Conservation (phyloP, 2,329 filamentous ascomycete species). For the Plenodomus tracheiphilus region DNA sequence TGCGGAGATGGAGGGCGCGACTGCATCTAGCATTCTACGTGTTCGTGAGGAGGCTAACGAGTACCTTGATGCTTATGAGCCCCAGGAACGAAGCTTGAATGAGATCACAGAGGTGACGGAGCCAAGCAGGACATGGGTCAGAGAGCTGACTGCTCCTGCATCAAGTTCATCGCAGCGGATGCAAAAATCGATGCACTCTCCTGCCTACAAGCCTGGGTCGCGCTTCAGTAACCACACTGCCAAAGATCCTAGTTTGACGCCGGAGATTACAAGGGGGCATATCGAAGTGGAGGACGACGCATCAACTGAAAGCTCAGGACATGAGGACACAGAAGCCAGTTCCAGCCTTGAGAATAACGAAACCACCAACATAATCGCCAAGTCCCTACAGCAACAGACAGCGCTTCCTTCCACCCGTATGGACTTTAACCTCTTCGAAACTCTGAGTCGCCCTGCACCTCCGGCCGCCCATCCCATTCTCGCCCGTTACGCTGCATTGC, state of each 20-base stretch:
- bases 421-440: neutral
- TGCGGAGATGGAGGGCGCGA: slow-evolving; percentile 34
- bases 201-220: slow-evolving; percentile 16
- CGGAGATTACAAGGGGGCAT: neutral
- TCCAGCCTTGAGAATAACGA: neutral
- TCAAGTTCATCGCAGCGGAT: slow-evolving; percentile 29
- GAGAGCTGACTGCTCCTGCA: slow-evolving; percentile 16
- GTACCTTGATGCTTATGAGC: slow-evolving; percentile 39
- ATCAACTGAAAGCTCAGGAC: slow-evolving; percentile 1
- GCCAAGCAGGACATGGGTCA: slow-evolving; percentile 27
- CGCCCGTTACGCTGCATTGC: slow-evolving; percentile 30
- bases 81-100: slow-evolving; percentile 35
- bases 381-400: neutral
- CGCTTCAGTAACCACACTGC: slow-evolving; percentile 9
- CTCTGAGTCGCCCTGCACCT: slow-evolving; percentile 3
- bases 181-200: slow-evolving; percentile 17
- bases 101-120: slow-evolving; percentile 43
- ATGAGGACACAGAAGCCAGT: slow-evolving; percentile 8
- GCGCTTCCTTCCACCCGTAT: neutral
- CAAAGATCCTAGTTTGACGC: neutral
- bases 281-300: slow-evolving; percentile 1
- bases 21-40: slow-evolving; percentile 31
- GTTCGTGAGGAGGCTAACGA: slow-evolving; percentile 40
- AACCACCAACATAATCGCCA: neutral
- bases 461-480: slow-evolving; percentile 32